These are phyloP conservation scores for Litchi chinensis DNA, from an alignment of 345 rosid species.

Conservation along the genomic window DNA sequence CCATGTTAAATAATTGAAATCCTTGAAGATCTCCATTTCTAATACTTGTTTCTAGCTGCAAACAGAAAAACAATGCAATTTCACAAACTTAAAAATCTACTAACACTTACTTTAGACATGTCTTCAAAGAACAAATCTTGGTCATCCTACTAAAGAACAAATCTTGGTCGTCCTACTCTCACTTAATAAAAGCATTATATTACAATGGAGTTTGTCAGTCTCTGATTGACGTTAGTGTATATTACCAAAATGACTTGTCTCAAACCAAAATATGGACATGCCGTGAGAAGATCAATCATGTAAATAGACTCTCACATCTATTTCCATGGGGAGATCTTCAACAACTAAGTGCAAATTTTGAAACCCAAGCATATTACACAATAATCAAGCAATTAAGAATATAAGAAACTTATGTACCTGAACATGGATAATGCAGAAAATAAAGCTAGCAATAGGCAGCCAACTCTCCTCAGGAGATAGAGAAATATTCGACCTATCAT, in stretches of 20 bases:
- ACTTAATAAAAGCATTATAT: neutral
- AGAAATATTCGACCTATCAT: conserved; percentile 73
- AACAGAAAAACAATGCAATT: conserved; percentile 15
- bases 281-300: neutral
- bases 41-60: conserved; percentile 81
- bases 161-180: neutral
- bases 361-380: neutral
- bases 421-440: conserved; percentile 79
- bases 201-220: neutral
- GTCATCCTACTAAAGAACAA: neutral
- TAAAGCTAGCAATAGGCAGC: conserved; percentile 91
- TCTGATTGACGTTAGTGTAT: neutral
- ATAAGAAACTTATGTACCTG: conserved; percentile 54
- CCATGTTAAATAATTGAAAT: conserved; percentile 51
- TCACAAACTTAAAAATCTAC: neutral
- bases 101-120: neutral
- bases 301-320: neutral
- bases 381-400: neutral
- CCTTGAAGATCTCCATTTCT: conserved; percentile 80
- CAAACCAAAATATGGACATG: neutral
- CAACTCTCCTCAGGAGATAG: conserved; percentile 88
- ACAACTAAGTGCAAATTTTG: neutral
- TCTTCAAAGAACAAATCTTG: neutral
- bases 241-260: neutral
- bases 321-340: neutral